Percentiles rank a stretch among this genome's conserved stretches.
Conservation (phyloP, 2,329 filamentous ascomycete genomes). For the Elsinoe batatas region DNA sequence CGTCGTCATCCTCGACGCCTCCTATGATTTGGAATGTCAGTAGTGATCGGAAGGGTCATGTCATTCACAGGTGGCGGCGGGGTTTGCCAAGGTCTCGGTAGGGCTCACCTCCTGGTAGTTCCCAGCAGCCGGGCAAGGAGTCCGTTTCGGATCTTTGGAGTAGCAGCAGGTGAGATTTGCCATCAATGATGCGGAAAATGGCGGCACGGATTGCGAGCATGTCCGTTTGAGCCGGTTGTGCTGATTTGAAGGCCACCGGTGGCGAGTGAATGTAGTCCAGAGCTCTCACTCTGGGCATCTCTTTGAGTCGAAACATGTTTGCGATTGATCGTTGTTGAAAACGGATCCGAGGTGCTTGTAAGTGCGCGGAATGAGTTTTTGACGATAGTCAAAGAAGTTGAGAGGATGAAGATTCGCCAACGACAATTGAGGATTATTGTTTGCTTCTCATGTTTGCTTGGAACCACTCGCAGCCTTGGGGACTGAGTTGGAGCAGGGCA, state of each 20-base stretch:
- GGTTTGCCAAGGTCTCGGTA: conserved; percentile 25
- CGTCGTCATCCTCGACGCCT: conserved; percentile 23
- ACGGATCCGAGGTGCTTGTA: background rate
- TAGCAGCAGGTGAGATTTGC: conserved; percentile 30
- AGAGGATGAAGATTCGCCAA: background rate
- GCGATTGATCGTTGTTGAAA: background rate
- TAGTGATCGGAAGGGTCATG: background rate
- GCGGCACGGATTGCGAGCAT: conserved; percentile 15
- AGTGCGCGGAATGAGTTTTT: background rate
- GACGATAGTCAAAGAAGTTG: background rate
- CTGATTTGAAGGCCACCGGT: conserved; percentile 6
- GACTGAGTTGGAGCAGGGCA: background rate
- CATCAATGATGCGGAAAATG: conserved; percentile 13
- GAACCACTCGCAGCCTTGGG: background rate
- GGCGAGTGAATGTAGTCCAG: conserved; percentile 13
- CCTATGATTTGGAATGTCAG: conserved; percentile 6
- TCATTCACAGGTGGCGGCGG: background rate
- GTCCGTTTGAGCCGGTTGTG: conserved; percentile 13
- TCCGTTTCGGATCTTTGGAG: conserved; percentile 36
- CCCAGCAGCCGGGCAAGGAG: conserved; percentile 38
- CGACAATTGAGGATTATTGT: background rate
- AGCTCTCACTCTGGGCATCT: conserved; percentile 8
- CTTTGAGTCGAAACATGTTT: conserved; percentile 16
- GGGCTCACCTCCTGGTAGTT: conserved; percentile 39
- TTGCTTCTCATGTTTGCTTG: background rate